phyloP scores from a whole-genome alignment of 768 basidiomycete species.

The Tricholoma furcatifolium region DNA sequence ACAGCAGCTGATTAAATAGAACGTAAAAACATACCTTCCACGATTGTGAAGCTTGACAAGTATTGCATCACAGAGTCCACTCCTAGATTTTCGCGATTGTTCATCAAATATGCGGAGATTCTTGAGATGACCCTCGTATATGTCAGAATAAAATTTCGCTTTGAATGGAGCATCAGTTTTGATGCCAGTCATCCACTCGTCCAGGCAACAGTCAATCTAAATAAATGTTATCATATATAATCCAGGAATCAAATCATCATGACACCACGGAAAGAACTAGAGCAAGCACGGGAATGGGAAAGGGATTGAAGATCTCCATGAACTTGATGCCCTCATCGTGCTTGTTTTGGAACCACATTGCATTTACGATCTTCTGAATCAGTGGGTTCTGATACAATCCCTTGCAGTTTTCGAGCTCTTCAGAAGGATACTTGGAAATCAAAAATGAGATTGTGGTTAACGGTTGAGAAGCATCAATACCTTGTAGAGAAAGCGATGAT shows the following conservation, averaged over 20 bases:
- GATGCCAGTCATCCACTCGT: conserved; percentile 20
- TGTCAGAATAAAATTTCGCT: conserved; percentile 11
- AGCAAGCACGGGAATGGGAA: background rate
- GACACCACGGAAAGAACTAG: background rate
- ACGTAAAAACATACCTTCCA: too few relatives aligned
- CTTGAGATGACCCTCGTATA: conserved; percentile 11
- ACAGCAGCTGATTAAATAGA: too few relatives aligned
- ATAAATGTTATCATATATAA: background rate
- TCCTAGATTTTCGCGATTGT: too few relatives aligned
- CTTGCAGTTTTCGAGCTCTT: background rate
- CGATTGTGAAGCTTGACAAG: too few relatives aligned
- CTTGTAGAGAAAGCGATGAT: too few relatives aligned
- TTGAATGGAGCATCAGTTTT: background rate
- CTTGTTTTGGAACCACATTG: background rate
- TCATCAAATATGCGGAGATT: too few relatives aligned
- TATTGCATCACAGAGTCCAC: too few relatives aligned
- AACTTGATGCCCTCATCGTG: background rate
- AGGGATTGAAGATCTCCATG: background rate
- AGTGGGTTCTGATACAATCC: background rate
- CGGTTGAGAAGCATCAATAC: too few relatives aligned
- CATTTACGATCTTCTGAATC: background rate
- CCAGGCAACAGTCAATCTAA: conserved; percentile 21
- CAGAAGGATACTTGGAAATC: background rate
- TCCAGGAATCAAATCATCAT: too few relatives aligned
- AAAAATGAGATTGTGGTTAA: too few relatives aligned